Conservation (phyloP, 2,329 filamentous ascomycete genomes). For the Metarhizium sp. region DNA sequence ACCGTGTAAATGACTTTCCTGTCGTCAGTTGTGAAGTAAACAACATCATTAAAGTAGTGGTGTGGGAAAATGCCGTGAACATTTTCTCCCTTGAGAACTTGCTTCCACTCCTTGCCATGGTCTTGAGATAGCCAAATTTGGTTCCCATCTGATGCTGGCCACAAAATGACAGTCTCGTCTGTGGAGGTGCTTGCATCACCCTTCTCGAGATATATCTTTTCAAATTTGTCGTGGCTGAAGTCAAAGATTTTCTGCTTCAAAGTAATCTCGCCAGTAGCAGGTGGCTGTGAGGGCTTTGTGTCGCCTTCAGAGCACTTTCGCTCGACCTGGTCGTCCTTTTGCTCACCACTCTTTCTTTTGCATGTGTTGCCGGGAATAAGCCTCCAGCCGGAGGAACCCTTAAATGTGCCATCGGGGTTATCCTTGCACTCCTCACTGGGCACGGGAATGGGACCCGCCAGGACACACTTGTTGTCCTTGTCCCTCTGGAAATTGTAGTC, state of each 20-base stretch:
- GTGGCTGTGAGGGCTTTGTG: conserved; percentile 31
- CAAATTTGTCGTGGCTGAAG: conserved; percentile 39
- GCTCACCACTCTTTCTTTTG: conserved; percentile 46
- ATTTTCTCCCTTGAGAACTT: conserved; percentile 57
- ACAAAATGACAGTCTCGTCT: conserved; percentile 63
- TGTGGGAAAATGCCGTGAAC: conserved; percentile 69
- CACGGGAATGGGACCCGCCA: conserved; percentile 49
- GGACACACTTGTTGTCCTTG: conserved; percentile 59
- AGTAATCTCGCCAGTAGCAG: conserved; percentile 57
- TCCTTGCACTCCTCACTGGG: conserved; percentile 67
- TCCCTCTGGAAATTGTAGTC: conserved; percentile 79
- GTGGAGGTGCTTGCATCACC: conserved; percentile 50
- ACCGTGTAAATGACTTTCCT: conserved; percentile 69
- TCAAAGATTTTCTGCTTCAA: conserved; percentile 54
- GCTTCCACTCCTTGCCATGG: conserved; percentile 81
- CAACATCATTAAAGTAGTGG: conserved; percentile 69
- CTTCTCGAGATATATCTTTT: conserved; percentile 71
- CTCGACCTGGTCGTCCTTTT: conserved; percentile 66
- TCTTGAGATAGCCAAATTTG: conserved; percentile 66
- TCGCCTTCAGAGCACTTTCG: conserved; percentile 60
- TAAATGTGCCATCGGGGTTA: conserved; percentile 60
- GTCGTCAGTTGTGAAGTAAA: conserved; percentile 70
- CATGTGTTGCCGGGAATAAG: conserved; percentile 80
- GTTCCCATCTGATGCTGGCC: conserved; percentile 41
- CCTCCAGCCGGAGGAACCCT: conserved; percentile 82